Base-by-base conservation (phyloP, 75 land plant genomes). In the Ceratopteris richardii region DNA sequence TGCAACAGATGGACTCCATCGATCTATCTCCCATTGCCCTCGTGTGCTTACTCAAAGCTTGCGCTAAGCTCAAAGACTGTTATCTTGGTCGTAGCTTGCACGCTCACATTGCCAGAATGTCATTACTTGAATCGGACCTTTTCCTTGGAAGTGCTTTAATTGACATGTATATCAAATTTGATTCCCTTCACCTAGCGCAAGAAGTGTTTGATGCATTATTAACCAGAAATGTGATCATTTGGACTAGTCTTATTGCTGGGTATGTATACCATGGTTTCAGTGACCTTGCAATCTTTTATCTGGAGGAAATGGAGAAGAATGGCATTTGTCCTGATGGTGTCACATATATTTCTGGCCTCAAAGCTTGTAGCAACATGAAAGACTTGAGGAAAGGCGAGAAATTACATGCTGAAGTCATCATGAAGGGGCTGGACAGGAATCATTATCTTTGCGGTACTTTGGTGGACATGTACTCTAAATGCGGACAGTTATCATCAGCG, bases 401-500 rank as follows among this genome's bases (percentile, higher is more conserved):
- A 18, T 18, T 46, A 18, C 50, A 46, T 46, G 3, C 50, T 21
- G 50, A 46, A 14, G 50, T 46, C 4, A 21, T 14, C 3, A 46
- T 14, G 14, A 46, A 21, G 17, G 50, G 22, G 4, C 4, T 46
- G 18, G 50, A 46, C 5, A 46, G 4, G 3, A 14, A 46, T 14
- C 18, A 6, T 46, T 5, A 6, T 14, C 22, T 46, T 17, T 18
- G 22, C 50, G 14, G 27, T 25, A 26, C 57, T 2, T 30, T 54
- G 29, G 27, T 54, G 9, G 29, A 54, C 31, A 54, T 54, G 57
- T 54, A 54, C 23, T 4, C 60, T 5, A 78, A 78, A 22, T 66
- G 71, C 27, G 81, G 67, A 19, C 46, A 61, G 48, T 42, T 78
- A 11, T 29, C 13, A 0, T 0, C 26, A 20, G 81, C 77, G 1